Evolutionary conservation across 2,329 filamentous ascomycete genomes (phyloP), one percentile per base, ranked within the genome.

Genomic region (Exserohilum rostratum): DNA sequence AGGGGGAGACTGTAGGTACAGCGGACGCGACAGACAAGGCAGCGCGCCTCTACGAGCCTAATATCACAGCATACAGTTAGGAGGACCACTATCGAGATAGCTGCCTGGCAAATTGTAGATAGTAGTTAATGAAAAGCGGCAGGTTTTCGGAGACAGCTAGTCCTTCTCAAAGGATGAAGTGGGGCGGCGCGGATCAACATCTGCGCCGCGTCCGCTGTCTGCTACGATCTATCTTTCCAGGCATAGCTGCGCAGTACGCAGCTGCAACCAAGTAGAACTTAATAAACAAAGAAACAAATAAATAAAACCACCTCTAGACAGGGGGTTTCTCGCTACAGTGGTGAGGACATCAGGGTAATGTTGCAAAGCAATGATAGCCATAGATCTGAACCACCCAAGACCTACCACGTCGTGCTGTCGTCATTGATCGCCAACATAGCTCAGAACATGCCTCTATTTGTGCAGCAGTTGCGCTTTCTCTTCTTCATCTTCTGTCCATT

Each of bases 31-130:
- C 11, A 52, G 2, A 62, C 17, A 29, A 55, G 54, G 61, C 52
- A 58, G 37, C 27, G 43, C 35, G 53, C 57, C 52, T 58, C 51
- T 64, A 62, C 25, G 42, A 62, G 45, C 57, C 59, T 57, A 50
- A 25, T 46, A 50, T 6, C 39, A 49, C 39, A 49, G 18, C 15
- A 44, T 49, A 12, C 40, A 39, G 17, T 46, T 31, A 40, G 45
- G 39, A 45, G 38, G 25, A 27, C 17, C 27, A 13, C 10, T 49
- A 39, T 45, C 37, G 35, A 46, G 43, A 46, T 35, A 5, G 18
- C 1, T 4, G 31, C 6, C 29, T 22, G 42, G 7, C 30, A 46
- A 10, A 15, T 11, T 43, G 12, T 47, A 47, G 45, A 47, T 47
- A 30, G 33, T 38, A 22, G 22, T 47, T 12, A 7, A 37, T 11